phyloP scores from a whole-genome alignment of 73 alveolate species.

The Uronychia binucleata region DNA sequence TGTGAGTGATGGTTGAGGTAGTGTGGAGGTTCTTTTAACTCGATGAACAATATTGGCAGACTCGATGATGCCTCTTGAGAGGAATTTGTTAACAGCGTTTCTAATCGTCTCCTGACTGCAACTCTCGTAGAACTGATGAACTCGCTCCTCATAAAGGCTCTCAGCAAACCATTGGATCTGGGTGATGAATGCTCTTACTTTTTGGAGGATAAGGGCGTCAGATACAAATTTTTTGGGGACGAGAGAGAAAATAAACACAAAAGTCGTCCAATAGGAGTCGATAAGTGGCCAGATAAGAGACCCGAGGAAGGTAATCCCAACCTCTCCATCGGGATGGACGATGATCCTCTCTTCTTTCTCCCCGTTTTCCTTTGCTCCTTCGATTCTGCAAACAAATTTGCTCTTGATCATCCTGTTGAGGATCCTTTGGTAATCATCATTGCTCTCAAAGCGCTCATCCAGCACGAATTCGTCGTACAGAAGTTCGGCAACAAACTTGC shows the following conservation, averaged over 20 bases:
- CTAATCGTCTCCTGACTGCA: slow-evolving; percentile 63
- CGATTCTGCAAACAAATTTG: background rate
- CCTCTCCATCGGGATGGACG: slow-evolving; percentile 51
- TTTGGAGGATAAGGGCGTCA: slow-evolving; percentile 9
- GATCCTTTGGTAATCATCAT: slow-evolving; percentile 50
- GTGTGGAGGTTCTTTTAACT: too few relatives aligned
- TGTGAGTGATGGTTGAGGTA: too few relatives aligned
- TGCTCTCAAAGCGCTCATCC: slow-evolving; percentile 37
- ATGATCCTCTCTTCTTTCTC: slow-evolving; percentile 22
- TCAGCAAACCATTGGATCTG: slow-evolving; percentile 84
- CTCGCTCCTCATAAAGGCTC: slow-evolving; percentile 75
- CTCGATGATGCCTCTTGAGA: slow-evolving; percentile 24
- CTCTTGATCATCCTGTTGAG: slow-evolving; percentile 50
- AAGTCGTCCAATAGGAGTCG: slow-evolving; percentile 85
- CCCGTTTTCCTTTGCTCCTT: background rate
- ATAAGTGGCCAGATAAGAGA: slow-evolving; percentile 88
- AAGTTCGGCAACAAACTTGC: slow-evolving; percentile 61
- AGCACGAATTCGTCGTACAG: slow-evolving; percentile 80
- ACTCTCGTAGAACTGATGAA: slow-evolving; percentile 57
- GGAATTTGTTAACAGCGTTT: slow-evolving; percentile 56
- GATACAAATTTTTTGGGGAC: slow-evolving; percentile 25
- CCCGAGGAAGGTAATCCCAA: slow-evolving; percentile 54
- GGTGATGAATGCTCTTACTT: background rate
- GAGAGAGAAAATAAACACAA: slow-evolving; percentile 62
- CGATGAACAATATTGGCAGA: too few relatives aligned